Evolutionary conservation across 495 filamentous ascomycete species (phyloP), one percentile per base, ranked within the genome.

Genomic region (Neurospora cerealis): DNA sequence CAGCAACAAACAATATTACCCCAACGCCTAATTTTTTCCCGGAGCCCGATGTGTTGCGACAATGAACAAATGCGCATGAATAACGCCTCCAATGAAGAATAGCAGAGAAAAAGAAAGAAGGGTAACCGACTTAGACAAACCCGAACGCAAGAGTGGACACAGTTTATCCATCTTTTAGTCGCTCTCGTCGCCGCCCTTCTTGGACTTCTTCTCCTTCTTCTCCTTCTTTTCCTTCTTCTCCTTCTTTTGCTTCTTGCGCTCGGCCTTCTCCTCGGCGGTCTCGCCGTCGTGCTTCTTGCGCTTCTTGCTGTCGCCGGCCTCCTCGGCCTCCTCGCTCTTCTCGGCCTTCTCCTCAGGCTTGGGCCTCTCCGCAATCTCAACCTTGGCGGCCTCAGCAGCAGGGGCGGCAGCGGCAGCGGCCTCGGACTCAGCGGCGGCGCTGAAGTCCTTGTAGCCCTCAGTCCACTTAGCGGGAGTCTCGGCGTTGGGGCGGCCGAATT

Each of bases 401-500:
- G 86, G 77, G 10, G 74, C 83, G 19, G 86, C 80, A 28, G 81
- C 82, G 15, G 71, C 71, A 19, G 85, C 81, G 40, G 82, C 84
- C 13, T 62, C 46, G 5, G 76, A 60, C 24, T 74, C 72, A 17
- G 83, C 78, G 21, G 81, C 81, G 11, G 84, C 86, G 79, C 86
- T 91, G 86, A 89, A 97, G 85, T 99, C 96, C 81, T 91, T 94
- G 87, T 98, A 97, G 42, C 91, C 90, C 62, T 86, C 84, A 75
- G 91, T 94, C 96, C 96, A 99, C 81, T 95, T 91, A 69, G 92
- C 89, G 34, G 96, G 96, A 9, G 96, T 99, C 71, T 89, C 87
- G 79, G 97, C 95, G 82, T 98, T 99, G 70, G 93, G 82, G 54
- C 95, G 89, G 72, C 96, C 96, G 75, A 89, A 98, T 89, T 99